Base-by-base conservation (phyloP, 176 grass and related monocot species). In the Eleusine indica region DNA sequence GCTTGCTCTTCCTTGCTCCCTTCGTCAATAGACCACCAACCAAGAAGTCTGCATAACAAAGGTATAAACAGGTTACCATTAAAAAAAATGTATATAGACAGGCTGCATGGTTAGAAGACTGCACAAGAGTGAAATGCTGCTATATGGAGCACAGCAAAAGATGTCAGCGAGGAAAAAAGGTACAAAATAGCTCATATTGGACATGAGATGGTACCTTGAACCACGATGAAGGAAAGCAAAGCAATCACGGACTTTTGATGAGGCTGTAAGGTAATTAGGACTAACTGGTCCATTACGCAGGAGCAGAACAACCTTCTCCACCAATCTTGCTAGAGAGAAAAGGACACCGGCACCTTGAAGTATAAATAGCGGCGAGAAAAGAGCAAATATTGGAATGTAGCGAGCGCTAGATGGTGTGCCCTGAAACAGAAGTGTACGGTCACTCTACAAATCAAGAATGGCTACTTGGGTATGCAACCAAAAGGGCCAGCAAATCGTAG, bases 11-110 rank as follows among this genome's bases (percentile, higher is more conserved):
- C 97, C 65, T 96, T 99, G 88, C 93, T 94, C 65, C 93, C 97
- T 92, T 99, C 97, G 1, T 94, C 93, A 56, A 99, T 99, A 66
- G 93, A 99, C 97, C 97, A 99, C 97, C 93, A 99, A 88, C 97
- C 97, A 65, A 96, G 81, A 73, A 96, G 88, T 87, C 96, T 99
- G 80, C 76, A 80, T 3, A 41, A 74, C 29, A 89, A 51, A 83
- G 40, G 78, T 19, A 82, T 70, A 82, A 81, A 70, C 6, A 68
- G 6, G 41, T 62, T 28, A 62, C 25, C 3, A 3, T 61, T 14
- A 14, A 51, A 9, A 60, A 44, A 79, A 15, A 85, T 28, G 80
- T 39, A 47, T 30, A 84, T 64, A 82, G 68, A 64, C 4, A 69
- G 4, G 42, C 13, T 17, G 68, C 70, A 80, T 44, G 66, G 70